phyloP scores from a whole-genome alignment of 306 rosid species.

The Carpinus viminea region DNA sequence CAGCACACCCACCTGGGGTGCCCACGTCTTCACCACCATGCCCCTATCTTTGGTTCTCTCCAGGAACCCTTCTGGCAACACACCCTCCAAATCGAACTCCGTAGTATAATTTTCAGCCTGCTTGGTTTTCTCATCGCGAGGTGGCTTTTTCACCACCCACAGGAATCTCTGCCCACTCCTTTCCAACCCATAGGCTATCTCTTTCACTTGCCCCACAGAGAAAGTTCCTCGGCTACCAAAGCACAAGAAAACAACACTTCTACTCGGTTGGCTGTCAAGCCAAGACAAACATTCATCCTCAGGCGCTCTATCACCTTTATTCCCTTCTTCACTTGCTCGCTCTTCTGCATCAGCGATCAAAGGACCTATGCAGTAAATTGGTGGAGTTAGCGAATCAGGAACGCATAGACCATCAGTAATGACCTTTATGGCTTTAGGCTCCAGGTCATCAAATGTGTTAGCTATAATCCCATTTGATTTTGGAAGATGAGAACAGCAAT shows the following conservation, averaged over 20 bases:
- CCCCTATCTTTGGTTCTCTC: constrained; percentile 47
- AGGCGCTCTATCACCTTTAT: background rate
- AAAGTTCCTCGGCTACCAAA: constrained; percentile 37
- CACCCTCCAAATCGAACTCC: constrained; percentile 2
- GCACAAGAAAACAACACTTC: constrained; percentile 34
- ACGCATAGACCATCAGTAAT: constrained; percentile 19
- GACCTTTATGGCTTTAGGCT: constrained; percentile 15
- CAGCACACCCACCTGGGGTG: constrained; percentile 46
- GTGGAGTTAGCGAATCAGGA: constrained; percentile 28
- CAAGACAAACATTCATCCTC: constrained; percentile 22
- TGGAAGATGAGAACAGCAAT: background rate
- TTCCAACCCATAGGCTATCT: constrained; percentile 33
- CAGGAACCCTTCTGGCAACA: background rate
- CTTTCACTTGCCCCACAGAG: constrained; percentile 17
- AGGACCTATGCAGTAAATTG: constrained; percentile 27
- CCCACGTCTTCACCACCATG: constrained; percentile 54
- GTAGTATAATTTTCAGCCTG: background rate
- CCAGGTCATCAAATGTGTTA: constrained; percentile 34
- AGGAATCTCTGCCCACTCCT: constrained; percentile 33
- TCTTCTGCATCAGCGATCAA: background rate
- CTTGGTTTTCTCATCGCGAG: background rate
- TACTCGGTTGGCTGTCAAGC: constrained; percentile 31
- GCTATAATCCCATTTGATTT: constrained; percentile 20
- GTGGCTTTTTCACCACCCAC: constrained; percentile 35
- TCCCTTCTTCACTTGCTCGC: background rate